Evolutionary conservation across 1,284 basidiomycete genomes (phyloP).

Genomic region (Sutorius eximius): DNA sequence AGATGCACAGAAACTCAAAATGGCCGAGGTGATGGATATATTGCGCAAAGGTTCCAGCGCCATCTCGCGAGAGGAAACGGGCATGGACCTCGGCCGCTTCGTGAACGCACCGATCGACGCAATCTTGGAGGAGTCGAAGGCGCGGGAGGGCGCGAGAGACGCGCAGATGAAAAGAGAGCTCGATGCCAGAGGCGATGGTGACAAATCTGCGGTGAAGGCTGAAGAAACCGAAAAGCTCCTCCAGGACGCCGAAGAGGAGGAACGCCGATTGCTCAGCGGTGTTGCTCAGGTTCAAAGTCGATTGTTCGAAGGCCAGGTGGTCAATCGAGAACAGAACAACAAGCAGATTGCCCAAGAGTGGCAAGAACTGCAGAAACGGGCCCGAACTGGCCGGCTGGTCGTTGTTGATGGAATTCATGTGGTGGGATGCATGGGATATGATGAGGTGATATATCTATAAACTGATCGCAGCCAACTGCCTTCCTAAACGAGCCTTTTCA

Average conservation of each 20-base stretch:
- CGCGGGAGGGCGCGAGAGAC: conserved; percentile 41
- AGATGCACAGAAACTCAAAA: conserved; percentile 35
- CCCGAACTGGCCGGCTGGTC: conserved; percentile 40
- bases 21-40: conserved; percentile 52
- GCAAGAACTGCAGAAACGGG: conserved; percentile 46
- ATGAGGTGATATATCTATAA: conserved; percentile 29
- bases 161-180: conserved; percentile 45
- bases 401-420: conserved; percentile 49
- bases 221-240: conserved; percentile 36
- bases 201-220: conserved; percentile 14
- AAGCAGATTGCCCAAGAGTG: conserved; percentile 47
- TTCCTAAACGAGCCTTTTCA: conserved; percentile 14
- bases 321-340: conserved; percentile 39
- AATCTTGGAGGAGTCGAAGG: conserved; percentile 46
- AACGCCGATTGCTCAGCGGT: conserved; percentile 50
- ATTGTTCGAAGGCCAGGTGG: conserved; percentile 55
- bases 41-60: conserved; percentile 58
- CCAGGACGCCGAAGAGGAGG: conserved; percentile 55
- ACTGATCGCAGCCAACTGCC: background rate
- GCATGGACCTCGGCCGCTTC: conserved; percentile 44
- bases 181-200: conserved; percentile 9
- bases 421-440: conserved; percentile 33
- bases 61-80: conserved; percentile 39
- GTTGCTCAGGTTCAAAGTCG: conserved; percentile 57
- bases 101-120: conserved; percentile 41